Percentiles rank a stretch among this genome's conserved stretches.
These are phyloP conservation scores for Plasmopara viticola DNA, from an alignment of 352 stramenopile genomes.

Conservation along the genomic window DNA sequence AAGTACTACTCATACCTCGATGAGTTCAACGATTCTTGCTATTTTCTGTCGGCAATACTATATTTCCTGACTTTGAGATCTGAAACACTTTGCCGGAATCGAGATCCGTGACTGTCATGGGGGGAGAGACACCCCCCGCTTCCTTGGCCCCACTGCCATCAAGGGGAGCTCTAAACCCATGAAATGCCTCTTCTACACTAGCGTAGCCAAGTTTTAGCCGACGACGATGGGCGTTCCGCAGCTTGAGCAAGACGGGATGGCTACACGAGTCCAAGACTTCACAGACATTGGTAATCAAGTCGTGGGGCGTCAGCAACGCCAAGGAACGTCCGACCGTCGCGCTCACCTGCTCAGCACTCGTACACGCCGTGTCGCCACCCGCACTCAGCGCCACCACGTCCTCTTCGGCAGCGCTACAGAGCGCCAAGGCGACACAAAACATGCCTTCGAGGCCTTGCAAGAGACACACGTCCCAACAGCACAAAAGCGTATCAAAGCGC, in stretches of 20 bases:
- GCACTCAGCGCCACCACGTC: conserved; percentile 5
- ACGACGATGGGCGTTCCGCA: conserved; percentile 67
- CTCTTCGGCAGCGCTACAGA: conserved; percentile 60
- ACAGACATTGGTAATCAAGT: conserved; percentile 69
- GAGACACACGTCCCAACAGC: conserved; percentile 76
- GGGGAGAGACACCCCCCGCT: neutral
- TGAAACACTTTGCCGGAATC: conserved; percentile 68
- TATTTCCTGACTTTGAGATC: conserved; percentile 55
- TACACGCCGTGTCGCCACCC: conserved; percentile 3
- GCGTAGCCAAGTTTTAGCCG: conserved; percentile 47
- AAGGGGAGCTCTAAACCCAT: conserved; percentile 1
- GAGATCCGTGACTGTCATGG: conserved; percentile 63
- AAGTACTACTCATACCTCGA: too few species aligned
- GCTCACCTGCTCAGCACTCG: conserved; percentile 60
- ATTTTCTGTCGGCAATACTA: conserved; percentile 33
- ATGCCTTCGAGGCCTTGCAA: conserved; percentile 76
- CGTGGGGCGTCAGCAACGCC: conserved; percentile 39
- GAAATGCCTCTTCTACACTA: conserved; percentile 24
- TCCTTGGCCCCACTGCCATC: conserved; percentile 4
- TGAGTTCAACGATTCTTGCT: too few species aligned
- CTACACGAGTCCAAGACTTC: conserved; percentile 70
- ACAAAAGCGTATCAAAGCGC: conserved; percentile 66
- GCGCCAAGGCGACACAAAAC: conserved; percentile 62
- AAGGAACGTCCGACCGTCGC: conserved; percentile 52
- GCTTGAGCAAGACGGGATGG: conserved; percentile 69